These are phyloP conservation scores for Aspergillus steynii DNA, from an alignment of 495 filamentous ascomycete genomes.

Conservation along the genomic window DNA sequence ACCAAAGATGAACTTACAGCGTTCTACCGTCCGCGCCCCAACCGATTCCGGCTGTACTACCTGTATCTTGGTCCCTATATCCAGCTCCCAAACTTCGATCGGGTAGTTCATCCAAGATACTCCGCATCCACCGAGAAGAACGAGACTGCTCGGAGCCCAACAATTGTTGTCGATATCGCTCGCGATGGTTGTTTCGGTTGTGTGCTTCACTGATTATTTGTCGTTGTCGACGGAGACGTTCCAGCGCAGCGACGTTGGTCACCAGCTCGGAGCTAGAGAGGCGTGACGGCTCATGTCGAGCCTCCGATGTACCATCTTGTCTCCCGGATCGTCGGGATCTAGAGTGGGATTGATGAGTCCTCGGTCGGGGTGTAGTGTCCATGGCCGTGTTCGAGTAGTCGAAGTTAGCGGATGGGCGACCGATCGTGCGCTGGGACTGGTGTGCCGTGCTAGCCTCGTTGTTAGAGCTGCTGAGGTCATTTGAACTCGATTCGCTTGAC, in stretches of 20 bases:
- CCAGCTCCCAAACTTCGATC: conserved; percentile 36
- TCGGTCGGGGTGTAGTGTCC: conserved; percentile 25
- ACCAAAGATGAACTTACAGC: conserved; percentile 56
- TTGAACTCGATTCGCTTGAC: conserved; percentile 19
- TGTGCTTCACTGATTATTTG: conserved; percentile 41
- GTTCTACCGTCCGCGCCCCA: conserved; percentile 70
- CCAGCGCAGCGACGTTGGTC: conserved; percentile 38
- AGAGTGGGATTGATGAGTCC: conserved; percentile 34
- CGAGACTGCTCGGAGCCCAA: conserved; percentile 38
- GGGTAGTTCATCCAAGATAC: conserved; percentile 42
- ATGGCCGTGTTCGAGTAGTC: conserved; percentile 21
- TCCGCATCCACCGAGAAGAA: conserved; percentile 45
- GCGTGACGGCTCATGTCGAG: conserved; percentile 32
- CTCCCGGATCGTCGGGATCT: conserved; percentile 34
- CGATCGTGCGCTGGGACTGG: conserved; percentile 18
- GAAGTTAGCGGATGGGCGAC: conserved; percentile 24
- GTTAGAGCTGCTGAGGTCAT: conserved; percentile 20
- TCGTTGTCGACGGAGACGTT: conserved; percentile 44
- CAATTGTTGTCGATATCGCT: conserved; percentile 36
- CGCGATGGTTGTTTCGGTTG: conserved; percentile 32
- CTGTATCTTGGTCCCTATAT: conserved; percentile 39
- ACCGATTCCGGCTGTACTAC: conserved; percentile 63
- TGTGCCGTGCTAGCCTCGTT: conserved; percentile 18
- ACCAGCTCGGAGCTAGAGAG: conserved; percentile 36
- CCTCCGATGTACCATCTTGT: conserved; percentile 26